These are phyloP conservation scores for Mucor mucedo DNA, from an alignment of 371 early-diverging fungal genomes.

Conservation along the genomic window DNA sequence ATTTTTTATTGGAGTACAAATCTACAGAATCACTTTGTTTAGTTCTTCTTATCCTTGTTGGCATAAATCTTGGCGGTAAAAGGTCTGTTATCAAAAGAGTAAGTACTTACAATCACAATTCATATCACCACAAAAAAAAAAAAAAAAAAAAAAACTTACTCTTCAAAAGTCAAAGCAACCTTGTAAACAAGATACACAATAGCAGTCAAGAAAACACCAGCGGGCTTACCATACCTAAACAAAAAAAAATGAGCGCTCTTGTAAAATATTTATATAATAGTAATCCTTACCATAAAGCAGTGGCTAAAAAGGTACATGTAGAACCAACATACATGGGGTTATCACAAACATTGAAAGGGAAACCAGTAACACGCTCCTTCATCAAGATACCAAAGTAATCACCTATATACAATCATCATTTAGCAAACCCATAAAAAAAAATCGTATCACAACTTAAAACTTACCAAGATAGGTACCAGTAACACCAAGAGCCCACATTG, in stretches of 20 bases:
- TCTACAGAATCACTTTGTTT: neutral
- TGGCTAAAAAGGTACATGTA: conserved; percentile 83
- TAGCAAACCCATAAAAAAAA: neutral
- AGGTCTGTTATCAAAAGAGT: conserved; percentile 1
- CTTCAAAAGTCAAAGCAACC: conserved; percentile 80
- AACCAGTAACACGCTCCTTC: conserved; percentile 83
- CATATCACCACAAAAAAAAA: neutral
- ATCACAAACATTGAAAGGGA: conserved; percentile 90
- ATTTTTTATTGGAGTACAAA: neutral
- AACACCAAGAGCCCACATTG: conserved; percentile 87
- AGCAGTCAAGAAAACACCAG: conserved; percentile 74
- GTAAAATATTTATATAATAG: neutral
- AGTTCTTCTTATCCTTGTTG: conserved; percentile 57
- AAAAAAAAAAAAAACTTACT: no score
- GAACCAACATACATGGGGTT: conserved; percentile 97
- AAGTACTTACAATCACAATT: no score
- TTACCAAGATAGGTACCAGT: conserved; percentile 90
- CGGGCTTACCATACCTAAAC: conserved; percentile 61
- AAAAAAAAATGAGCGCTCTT: neutral
- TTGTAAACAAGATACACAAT: conserved; percentile 77
- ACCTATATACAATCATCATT: conserved; percentile 48
- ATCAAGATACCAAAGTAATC: conserved; percentile 96
- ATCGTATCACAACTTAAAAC: neutral
- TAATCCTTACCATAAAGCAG: conserved; percentile 76
- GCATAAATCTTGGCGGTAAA: conserved; percentile 72